Evolutionary conservation across 768 basidiomycete genomes (phyloP), one percentile per base, ranked within the genome.

Genomic region (Leccinum sublutescens): DNA sequence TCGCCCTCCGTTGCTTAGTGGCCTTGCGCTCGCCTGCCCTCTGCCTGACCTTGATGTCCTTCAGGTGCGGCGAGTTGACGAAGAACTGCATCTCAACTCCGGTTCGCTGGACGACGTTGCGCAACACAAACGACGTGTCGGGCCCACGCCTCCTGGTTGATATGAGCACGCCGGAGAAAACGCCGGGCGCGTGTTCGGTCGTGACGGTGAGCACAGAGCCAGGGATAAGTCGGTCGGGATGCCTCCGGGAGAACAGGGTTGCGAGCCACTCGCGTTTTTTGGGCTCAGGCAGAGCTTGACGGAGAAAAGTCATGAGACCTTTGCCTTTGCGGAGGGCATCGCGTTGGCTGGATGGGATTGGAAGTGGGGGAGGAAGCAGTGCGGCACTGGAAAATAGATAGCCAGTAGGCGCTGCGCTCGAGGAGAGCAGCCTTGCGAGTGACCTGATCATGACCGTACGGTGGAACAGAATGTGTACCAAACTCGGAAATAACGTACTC

Each of bases 31-130:
- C 67, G 19, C 75, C 74, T 57, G 88, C 86, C 64, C 76, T 78
- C 74, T 84, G 82, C 59, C 95, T 76, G 60, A 98, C 77, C 75
- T 87, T 86, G 75, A 98, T 89, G 56, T 89, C 86, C 79, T 91
- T 93, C 74, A 98, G 68, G 69, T 92, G 84, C 29, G 96, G 95
- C 54, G 89, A 91, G 68, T 84, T 86, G 63, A 87, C 85, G 72
- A 88, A 94, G 77, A 93, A 91, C 68, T 88, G 89, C 88, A 93
- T 88, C 79, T 98, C 96, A 40, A 97, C 89, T 12, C 95, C 95
- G 12, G 89, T 93, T 62, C 93, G 82, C 66, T 93, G 89, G 54
- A 98, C 82, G 64, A 97, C 84, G 75, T 98, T 98, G 63, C 96
- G 84, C 54, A 98, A 76, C 55, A 87, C 79, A 69, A 98, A 91